Base-by-base conservation (phyloP, 768 basidiomycete genomes). In the Rossbeevera mucosa region DNA sequence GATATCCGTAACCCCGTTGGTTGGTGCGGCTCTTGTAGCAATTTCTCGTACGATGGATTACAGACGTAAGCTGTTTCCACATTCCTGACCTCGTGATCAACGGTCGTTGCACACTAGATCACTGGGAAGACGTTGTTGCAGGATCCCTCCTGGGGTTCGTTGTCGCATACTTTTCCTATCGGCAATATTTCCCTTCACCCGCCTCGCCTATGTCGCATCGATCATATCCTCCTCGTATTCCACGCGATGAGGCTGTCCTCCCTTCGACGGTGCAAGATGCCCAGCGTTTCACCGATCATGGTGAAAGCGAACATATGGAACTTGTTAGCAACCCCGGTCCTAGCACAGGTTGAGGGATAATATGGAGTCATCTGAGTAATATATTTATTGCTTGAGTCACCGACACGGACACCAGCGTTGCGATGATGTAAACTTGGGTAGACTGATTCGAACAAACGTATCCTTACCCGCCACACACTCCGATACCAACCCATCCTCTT, bases 21-120 rank as follows among this genome's bases (percentile, higher is more conserved):
- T 82, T 28, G 93, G 78, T 8, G 94, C 92, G 2, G 74, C 83
- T 11, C 72, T 91, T 4, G 85, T 91, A 8, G 89, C 89, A 3
- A 83, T 94, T 48, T 88, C 86, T 6, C 82, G 94, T 18, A 94
- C 90, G 2, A 94, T 94, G 88, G 94, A 95, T 69, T 86, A 87
- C 59, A 80, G 93, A 52, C 92, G 88, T 90, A 61, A 20, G 50
- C 7, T 47, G 47, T 13, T 13, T 29, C 26, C n/a, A 7, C 16
- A 22, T 14, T 55, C 60, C 49, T 47, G 62, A 33, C 5, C 38
- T 33, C 12, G 53, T 55, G 20, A 46, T 46, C 50, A 47, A 48
- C 24, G 16, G 16, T 20, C 20, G 30, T 8, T 48, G 47, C 26
- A 51, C 44, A 30, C 28, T 55, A 91, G 89, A 95, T 68, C 92